Evolutionary conservation across 129 eudicot species (phyloP), one percentile per base, ranked within the genome.

Genomic region (Arctium lappa): DNA sequence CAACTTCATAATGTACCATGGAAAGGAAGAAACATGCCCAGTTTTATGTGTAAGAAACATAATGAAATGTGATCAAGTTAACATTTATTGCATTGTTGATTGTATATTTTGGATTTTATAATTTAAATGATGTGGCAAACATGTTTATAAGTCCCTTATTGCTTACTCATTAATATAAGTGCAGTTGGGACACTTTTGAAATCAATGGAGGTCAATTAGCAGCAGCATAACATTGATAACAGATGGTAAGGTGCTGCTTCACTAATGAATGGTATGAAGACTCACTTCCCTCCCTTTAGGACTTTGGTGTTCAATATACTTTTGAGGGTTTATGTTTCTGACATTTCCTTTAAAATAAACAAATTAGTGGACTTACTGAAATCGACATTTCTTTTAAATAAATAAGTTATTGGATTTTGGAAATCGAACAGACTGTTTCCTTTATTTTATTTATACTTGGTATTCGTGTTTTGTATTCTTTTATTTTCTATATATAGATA

Each of bases 1-100:
- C 65, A 62, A 84, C 75, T 78, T 76, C 69, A 40, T 81, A 8
- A 29, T 66, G 39, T 70, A 79, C 65, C 82, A 40, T 74, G 82
- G 76, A 68, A 44, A 39, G 42, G n/a, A 79, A 76, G 50, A 76
- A 48, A 82, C 73, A 33, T 62, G 62, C 70, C 39, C 71, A 39
- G 6, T 5, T 78, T 44, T 40, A 78, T 40, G 76, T 73, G 40
- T 39, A 84, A 72, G 42, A 60, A 84, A 69, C 32, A 13, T 73
- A 30, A 78, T 77, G 39, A 79, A 73, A 32, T 74, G 56, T 37
- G 39, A 53, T 56, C 72, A 72, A 50, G 27, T 60, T 60, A 5
- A 4, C 9, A 16, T 60, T 5, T 60, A 16, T 60, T 60, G n/a
- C 16, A 27, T 56, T 15, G 6, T 56, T 56, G 27, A 56, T 50